These are phyloP conservation scores for Fusarium tanahbumbuense DNA, from an alignment of 2,329 filamentous ascomycete species.

Conservation along the genomic window DNA sequence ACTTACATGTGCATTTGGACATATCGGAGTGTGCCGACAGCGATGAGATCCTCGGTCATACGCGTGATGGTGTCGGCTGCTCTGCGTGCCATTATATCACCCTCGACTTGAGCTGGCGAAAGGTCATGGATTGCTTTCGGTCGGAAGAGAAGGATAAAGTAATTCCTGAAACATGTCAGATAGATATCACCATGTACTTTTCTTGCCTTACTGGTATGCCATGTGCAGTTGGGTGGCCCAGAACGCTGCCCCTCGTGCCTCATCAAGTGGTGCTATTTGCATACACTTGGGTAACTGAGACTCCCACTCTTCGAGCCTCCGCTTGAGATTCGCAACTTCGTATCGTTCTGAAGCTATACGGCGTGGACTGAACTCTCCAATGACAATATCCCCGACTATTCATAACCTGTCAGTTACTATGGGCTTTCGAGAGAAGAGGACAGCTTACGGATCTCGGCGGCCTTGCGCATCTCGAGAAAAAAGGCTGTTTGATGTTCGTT, in stretches of 20 bases:
- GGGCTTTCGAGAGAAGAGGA: no score
- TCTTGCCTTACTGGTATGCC: constrained; percentile 28
- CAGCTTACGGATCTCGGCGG: constrained; percentile 19
- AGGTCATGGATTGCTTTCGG: constrained; percentile 7
- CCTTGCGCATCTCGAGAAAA: constrained; percentile 20
- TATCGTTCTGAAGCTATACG: constrained; percentile 6
- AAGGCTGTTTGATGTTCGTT: constrained; percentile 28
- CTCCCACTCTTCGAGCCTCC: constrained; percentile 25
- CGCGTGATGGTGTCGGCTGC: constrained; percentile 39
- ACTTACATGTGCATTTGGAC: constrained; percentile 33
- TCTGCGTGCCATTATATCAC: constrained; percentile 9
- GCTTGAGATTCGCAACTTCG: neutral
- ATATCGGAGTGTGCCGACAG: constrained; percentile 16
- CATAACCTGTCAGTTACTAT: no score
- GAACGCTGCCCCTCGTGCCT: constrained; percentile 17
- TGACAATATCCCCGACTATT: constrained; percentile 35
- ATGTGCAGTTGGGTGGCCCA: constrained; percentile 33
- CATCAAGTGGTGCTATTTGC: constrained; percentile 9
- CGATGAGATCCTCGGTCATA: constrained; percentile 26
- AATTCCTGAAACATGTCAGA: neutral
- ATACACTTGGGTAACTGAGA: constrained; percentile 7
- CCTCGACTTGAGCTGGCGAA: constrained; percentile 5
- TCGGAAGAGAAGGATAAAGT: constrained; percentile 27
- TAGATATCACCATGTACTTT: accelerated
- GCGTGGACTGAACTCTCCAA: constrained; percentile 36